Percentiles rank a stretch among this genome's conserved stretches.
Conservation (phyloP, 345 rosid species). For the Euphorbia pulcherrima region DNA sequence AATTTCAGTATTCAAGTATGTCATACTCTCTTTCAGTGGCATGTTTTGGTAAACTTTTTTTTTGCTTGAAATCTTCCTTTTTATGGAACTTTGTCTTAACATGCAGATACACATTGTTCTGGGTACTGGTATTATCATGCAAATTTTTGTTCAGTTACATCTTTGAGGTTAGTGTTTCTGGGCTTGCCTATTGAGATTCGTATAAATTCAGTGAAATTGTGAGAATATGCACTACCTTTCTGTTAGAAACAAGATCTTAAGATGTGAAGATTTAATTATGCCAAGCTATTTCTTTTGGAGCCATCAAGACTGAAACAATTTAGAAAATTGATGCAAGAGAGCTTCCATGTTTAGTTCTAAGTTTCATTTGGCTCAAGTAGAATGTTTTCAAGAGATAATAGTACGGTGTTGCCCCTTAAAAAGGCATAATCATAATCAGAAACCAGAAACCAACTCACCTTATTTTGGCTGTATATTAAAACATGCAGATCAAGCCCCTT, state of each 20-base stretch:
- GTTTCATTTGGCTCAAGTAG: not conserved
- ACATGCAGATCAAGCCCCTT: conserved; percentile 79
- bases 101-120: conserved; percentile 71
- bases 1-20: conserved; percentile 79
- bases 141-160: conserved; percentile 76
- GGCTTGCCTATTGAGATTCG: conserved; percentile 4
- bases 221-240: not conserved
- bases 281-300: not conserved
- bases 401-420: not conserved
- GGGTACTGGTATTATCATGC: conserved; percentile 72
- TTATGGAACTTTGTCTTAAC: conserved; percentile 13
- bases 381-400: not conserved
- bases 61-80: conserved; percentile 1
- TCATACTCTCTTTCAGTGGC: conserved; percentile 18
- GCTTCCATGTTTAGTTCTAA: not conserved
- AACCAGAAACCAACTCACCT: not conserved
- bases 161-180: conserved; percentile 63
- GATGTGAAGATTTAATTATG: not conserved
- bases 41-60: conserved; percentile 13
- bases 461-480: conserved; percentile 14
- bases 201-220: not conserved
- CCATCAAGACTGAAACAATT: conserved; percentile 2
- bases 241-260: not conserved
- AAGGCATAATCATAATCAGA: conserved; percentile 2
- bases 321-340: not conserved